phyloP scores from a whole-genome alignment of 2,329 filamentous ascomycete species.

The Alternaria triticimaculans region DNA sequence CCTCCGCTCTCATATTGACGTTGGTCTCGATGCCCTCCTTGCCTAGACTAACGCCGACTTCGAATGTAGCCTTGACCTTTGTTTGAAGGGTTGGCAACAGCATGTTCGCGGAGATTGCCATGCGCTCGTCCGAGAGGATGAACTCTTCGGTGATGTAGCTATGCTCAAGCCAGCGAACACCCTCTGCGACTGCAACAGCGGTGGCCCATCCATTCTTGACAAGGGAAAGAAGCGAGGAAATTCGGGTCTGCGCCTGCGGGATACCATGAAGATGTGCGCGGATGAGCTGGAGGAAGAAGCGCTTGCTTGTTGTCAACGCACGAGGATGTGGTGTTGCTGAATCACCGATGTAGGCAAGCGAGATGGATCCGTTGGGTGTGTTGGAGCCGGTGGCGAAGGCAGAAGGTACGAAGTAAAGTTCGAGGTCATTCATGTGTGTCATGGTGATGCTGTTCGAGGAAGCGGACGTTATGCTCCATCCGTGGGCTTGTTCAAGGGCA shows the following conservation, averaged over 20 bases:
- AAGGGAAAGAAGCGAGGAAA: conserved; percentile 64
- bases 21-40: conserved; percentile 59
- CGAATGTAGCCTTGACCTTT: conserved; percentile 69
- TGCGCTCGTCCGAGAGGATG: conserved; percentile 69
- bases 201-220: conserved; percentile 72
- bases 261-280: conserved; percentile 70
- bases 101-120: conserved; percentile 67
- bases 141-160: conserved; percentile 69
- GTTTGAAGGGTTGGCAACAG: conserved; percentile 70
- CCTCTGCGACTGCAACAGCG: conserved; percentile 64
- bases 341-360: conserved; percentile 73
- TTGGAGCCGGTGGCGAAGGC: conserved; percentile 62
- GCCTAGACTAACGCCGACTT: conserved; percentile 56
- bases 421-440: conserved; percentile 74
- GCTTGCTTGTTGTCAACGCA: conserved; percentile 68
- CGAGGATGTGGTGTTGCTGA: conserved; percentile 60
- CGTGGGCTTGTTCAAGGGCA: conserved; percentile 68
- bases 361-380: conserved; percentile 59
- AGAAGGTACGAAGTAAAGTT: conserved; percentile 73
- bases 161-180: conserved; percentile 67
- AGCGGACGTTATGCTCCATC: conserved; percentile 73
- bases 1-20: conserved; percentile 63
- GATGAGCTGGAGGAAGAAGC: conserved; percentile 78
- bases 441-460: conserved; percentile 70
- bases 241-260: conserved; percentile 63